These are phyloP conservation scores for Blastocystis sp. DNA, from an alignment of 352 stramenopile genomes.

Conservation along the genomic window DNA sequence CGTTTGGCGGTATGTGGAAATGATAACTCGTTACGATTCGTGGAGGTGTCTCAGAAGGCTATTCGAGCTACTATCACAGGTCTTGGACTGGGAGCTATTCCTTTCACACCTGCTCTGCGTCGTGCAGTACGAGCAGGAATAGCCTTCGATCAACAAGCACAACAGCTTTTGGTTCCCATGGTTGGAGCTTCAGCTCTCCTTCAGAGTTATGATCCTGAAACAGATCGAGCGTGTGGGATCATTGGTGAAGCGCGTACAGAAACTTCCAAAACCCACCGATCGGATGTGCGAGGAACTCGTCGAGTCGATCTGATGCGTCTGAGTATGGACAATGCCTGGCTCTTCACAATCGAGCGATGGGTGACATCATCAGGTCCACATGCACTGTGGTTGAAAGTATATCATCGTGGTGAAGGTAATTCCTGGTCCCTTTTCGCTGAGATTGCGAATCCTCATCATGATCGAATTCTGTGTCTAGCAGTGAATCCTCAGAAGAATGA, in stretches of 20 bases:
- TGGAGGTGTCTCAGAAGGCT: constrained; percentile 10
- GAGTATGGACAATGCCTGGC: background rate
- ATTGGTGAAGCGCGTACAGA: background rate
- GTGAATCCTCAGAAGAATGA: constrained; percentile 1
- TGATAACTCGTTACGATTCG: constrained; percentile 7
- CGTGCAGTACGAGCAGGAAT: background rate
- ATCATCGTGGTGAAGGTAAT: no score
- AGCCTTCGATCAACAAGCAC: background rate
- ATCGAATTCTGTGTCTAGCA: background rate
- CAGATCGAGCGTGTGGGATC: background rate
- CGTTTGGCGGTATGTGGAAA: background rate
- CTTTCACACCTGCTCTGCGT: background rate
- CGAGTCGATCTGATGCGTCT: background rate
- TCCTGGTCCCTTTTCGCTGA: background rate
- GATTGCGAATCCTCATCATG: constrained; percentile 13
- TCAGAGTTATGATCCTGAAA: background rate
- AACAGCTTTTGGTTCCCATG: background rate
- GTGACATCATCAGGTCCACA: background rate
- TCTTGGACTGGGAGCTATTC: background rate
- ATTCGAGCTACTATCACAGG: background rate
- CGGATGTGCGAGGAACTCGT: background rate
- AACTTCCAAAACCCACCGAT: background rate
- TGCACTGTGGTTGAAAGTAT: background rate
- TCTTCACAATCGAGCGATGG: constrained; percentile 4
- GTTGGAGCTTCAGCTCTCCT: background rate